These are phyloP conservation scores for Nicotiana rustica DNA, from an alignment of 305 asterid genomes.

Conservation along the genomic window DNA sequence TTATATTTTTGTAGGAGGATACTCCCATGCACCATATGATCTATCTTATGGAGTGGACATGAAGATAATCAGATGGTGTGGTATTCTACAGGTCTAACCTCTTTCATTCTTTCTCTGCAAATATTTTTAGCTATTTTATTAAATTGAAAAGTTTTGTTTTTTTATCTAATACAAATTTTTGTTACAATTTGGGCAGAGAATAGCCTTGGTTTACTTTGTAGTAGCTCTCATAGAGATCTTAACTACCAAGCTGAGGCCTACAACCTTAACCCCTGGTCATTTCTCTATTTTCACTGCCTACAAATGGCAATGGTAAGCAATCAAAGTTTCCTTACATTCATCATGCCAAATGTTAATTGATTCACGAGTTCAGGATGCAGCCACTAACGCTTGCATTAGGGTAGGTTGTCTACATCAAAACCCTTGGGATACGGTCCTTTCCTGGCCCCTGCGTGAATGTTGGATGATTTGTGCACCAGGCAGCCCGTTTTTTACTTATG, in stretches of 20 bases:
- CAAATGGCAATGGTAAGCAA: slow-evolving; percentile 83
- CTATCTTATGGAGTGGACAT: slow-evolving; percentile 72
- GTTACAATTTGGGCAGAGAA: slow-evolving; percentile 61
- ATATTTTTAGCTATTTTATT: background rate
- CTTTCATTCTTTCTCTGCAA: background rate
- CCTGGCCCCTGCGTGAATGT: no score
- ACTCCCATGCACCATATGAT: slow-evolving; percentile 79
- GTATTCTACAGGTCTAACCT: slow-evolving; percentile 70
- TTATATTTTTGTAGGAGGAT: slow-evolving; percentile 61
- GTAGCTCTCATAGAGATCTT: slow-evolving; percentile 80
- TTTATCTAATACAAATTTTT: background rate
- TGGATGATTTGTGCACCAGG: no score
- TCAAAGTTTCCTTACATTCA: background rate
- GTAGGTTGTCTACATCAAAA: no score
- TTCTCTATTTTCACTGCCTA: slow-evolving; percentile 78
- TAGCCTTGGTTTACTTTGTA: slow-evolving; percentile 80
- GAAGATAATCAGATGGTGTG: slow-evolving; percentile 81
- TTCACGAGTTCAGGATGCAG: background rate
- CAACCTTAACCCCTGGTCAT: slow-evolving; percentile 48
- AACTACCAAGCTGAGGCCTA: slow-evolving; percentile 73
- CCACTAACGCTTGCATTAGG: no score
- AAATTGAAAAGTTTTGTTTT: background rate
- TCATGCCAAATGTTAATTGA: background rate
- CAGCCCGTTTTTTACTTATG: background rate
- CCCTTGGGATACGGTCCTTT: no score